Evolutionary conservation across 164 flowering plant genomes (phyloP), one percentile per base, ranked within the genome.

Genomic region (Paratinospora sagittata): DNA sequence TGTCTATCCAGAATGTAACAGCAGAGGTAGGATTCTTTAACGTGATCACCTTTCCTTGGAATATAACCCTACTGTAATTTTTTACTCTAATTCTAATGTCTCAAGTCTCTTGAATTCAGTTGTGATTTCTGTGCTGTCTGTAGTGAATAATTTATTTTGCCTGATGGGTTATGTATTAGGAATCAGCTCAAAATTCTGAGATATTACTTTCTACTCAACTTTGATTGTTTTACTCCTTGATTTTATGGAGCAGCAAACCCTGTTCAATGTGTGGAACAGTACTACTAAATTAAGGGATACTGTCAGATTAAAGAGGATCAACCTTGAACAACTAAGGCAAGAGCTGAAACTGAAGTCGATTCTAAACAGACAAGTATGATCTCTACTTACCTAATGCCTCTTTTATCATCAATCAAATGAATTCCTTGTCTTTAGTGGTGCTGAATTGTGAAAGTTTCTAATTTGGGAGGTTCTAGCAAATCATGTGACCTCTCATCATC

Each of bases 21-120:
- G 84, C 92, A 74, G 94, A 95, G 97, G 98, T 95, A 63, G 69
- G 36, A 30, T n/a, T 73, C 17, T 61, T 62, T 26, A n/a, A 3
- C 6, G 6, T 52, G 58, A 47, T 47, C 16, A 17, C 21, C 4
- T 52, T 52, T 52, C 58, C 58, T 16, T 52, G 16, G 6, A 52
- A 52, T 52, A 5, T 52, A n/a, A n/a, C n/a, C n/a, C n/a, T n/a
- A n/a, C 58, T 16, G n/a, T 17, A 52, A 21, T 6, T 14, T 52
- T 3, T 52, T 52, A 52, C 58, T 52, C 16, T 3, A 52, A 52
- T 52, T 52, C 58, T 24, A 52, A 16, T 47, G 5, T 47, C 19
- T 3, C 16, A 17, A 47, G 2, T 57, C 27, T 47, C 58, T 67
- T 49, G 26, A 49, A 47, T 36, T 30, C 70, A 27, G 34, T 17